These are phyloP conservation scores for Zoysia japonica DNA, from an alignment of 176 grass and related monocot species.

Conservation along the genomic window DNA sequence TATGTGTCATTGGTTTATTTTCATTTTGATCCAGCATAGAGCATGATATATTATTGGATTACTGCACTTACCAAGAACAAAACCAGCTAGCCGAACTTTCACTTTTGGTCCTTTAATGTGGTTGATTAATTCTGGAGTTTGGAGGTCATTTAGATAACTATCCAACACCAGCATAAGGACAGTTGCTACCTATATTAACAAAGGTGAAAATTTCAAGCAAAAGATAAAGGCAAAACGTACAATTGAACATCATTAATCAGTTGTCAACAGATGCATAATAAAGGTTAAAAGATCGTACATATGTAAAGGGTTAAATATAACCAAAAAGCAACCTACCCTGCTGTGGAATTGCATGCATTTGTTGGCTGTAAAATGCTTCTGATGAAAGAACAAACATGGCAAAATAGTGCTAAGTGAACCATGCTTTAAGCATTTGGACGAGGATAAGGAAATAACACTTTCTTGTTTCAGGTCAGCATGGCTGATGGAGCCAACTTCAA, in stretches of 20 bases:
- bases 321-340: slow-evolving; percentile 62
- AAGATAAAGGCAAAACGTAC: slow-evolving; percentile 3
- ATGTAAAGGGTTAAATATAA: slow-evolving; percentile 23
- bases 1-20: slow-evolving; percentile 2
- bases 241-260: not conserved
- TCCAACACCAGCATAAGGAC: slow-evolving; percentile 62
- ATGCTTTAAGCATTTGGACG: slow-evolving; percentile 40
- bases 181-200: slow-evolving; percentile 58
- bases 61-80: slow-evolving; percentile 76
- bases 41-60: not conserved
- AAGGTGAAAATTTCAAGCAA: not conserved
- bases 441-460: slow-evolving; percentile 32
- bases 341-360: slow-evolving; percentile 49
- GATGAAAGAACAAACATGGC: slow-evolving; percentile 45
- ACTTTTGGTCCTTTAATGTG: slow-evolving; percentile 33
- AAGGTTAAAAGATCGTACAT: slow-evolving; percentile 20
- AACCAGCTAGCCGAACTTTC: slow-evolving; percentile 65
- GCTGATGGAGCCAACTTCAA: slow-evolving; percentile 73
- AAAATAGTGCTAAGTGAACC: slow-evolving; percentile 29
- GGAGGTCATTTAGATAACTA: slow-evolving; percentile 36
- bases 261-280: not conserved
- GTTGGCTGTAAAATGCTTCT: slow-evolving; percentile 37
- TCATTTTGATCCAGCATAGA: not conserved
- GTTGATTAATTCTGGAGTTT: slow-evolving; percentile 23
- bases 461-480: slow-evolving; percentile 39